Conservation (phyloP, 768 basidiomycete species). For the Termitomyces sp. region DNA sequence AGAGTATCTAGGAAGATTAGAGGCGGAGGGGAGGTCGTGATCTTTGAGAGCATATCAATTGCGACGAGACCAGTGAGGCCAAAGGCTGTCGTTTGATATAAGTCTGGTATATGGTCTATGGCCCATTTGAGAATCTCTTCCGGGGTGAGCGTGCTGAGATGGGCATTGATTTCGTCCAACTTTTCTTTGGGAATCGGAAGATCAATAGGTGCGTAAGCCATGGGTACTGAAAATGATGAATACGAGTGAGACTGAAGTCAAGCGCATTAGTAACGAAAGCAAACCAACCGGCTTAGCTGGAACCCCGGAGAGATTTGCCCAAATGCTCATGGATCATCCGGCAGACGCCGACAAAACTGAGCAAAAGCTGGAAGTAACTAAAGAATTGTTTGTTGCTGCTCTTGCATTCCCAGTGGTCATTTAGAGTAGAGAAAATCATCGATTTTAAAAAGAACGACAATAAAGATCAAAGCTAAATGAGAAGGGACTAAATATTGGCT, state of each 20-base stretch:
- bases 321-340: not conserved
- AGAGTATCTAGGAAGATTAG: conserved; percentile 96
- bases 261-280: conserved; percentile 6
- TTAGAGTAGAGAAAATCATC: not conserved
- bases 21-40: conserved; percentile 63
- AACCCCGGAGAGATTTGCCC: not conserved
- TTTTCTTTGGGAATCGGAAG: conserved; percentile 55
- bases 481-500: not conserved
- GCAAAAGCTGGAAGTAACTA: not conserved
- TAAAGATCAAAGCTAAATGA: not conserved
- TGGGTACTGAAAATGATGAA: conserved; percentile 1
- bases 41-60: conserved; percentile 89
- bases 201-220: conserved; percentile 35
- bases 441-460: not conserved
- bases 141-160: conserved; percentile 68
- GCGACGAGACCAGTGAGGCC: conserved; percentile 93
- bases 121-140: conserved; percentile 88
- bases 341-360: not conserved
- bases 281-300: conserved; percentile 2
- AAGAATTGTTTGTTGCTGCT: no score
- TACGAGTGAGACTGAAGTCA: conserved; percentile 2
- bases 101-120: conserved; percentile 64
- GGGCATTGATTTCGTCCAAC: conserved; percentile 63
- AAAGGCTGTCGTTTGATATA: conserved; percentile 95
- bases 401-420: no score